Percentiles rank a stretch among this genome's conserved stretches.
phyloP scores from a whole-genome alignment of 1,284 basidiomycete genomes.

The Ceratobasidium sp. region DNA sequence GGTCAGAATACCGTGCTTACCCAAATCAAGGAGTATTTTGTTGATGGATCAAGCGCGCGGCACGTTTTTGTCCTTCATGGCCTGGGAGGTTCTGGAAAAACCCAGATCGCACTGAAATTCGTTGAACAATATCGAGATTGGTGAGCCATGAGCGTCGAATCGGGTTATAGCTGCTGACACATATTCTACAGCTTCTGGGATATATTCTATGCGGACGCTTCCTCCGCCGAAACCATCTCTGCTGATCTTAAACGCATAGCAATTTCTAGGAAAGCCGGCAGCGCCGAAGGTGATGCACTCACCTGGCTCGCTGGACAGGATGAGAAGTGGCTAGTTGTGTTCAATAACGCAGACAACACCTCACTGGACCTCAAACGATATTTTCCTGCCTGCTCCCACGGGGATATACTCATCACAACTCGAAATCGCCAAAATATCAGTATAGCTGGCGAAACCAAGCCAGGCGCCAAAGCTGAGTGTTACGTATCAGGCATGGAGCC shows the following conservation, averaged over 20 bases:
- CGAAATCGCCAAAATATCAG: constrained; percentile 12
- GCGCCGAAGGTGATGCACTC: not conserved
- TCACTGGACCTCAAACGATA: constrained; percentile 3
- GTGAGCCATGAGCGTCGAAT: not conserved
- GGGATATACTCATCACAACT: constrained; percentile 36
- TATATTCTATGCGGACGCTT: constrained; percentile 21
- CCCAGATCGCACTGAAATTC: constrained; percentile 19
- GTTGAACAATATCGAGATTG: not conserved
- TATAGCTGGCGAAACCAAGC: too few relatives aligned
- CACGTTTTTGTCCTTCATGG: constrained; percentile 13
- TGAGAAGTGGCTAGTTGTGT: constrained; percentile 16
- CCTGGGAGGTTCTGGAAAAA: constrained; percentile 24
- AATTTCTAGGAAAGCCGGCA: constrained; percentile 1
- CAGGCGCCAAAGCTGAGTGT: not conserved
- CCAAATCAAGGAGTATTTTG: not conserved
- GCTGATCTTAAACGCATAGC: constrained; percentile 22
- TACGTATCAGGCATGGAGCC: not conserved
- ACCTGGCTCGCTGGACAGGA: constrained; percentile 25
- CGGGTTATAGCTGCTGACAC: not conserved
- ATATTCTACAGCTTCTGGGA: not conserved
- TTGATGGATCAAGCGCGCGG: not conserved
- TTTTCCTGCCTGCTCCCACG: constrained; percentile 27
- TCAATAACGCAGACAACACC: constrained; percentile 22
- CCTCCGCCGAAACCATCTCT: not conserved
- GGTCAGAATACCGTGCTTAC: not conserved